Conservation (phyloP, 2,329 filamentous ascomycete species). For the Sarocladium oryzae region DNA sequence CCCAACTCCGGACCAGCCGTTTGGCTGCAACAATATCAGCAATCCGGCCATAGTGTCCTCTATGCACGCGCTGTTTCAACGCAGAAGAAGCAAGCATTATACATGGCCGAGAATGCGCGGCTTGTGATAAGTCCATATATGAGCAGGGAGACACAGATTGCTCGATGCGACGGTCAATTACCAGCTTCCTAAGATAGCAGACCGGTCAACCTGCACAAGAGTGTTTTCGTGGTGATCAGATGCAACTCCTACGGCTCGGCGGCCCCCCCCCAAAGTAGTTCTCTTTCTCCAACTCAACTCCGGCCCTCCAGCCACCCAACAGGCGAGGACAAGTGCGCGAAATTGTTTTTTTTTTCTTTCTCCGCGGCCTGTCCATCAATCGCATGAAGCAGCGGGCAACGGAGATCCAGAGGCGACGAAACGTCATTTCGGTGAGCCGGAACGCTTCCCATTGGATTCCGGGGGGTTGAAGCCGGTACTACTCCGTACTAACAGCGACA, state of each 20-base stretch:
- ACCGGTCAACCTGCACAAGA: slow-evolving; percentile 5
- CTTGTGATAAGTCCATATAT: not conserved
- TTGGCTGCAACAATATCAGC: not conserved
- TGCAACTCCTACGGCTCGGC: not conserved
- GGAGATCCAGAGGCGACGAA: not conserved
- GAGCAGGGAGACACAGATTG: not conserved
- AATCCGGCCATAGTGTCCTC: not conserved
- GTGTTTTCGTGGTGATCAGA: not conserved
- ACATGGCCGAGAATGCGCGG: not conserved
- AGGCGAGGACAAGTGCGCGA: not conserved
- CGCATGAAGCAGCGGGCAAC: not conserved
- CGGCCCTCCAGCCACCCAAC: not conserved
- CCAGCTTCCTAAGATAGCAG: slow-evolving; percentile 3
- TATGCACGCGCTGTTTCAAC: not conserved
- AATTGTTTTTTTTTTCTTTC: not conserved
- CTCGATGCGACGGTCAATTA: slow-evolving; percentile 1
- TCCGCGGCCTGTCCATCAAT: not conserved
- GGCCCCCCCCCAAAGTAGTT: not conserved
- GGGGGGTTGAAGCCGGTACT: not conserved
- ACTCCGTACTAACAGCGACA: not conserved
- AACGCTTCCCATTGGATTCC: slow-evolving; percentile 5
- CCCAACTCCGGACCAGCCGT: not conserved
- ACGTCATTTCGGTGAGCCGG: slow-evolving; percentile 9
- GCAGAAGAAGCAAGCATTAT: not conserved
- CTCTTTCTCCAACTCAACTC: not conserved